Percentiles rank a stretch among this genome's conserved stretches.
These are phyloP conservation scores for Trichoderma asperellum DNA, from an alignment of 2,329 filamentous ascomycete species.

Conservation along the genomic window DNA sequence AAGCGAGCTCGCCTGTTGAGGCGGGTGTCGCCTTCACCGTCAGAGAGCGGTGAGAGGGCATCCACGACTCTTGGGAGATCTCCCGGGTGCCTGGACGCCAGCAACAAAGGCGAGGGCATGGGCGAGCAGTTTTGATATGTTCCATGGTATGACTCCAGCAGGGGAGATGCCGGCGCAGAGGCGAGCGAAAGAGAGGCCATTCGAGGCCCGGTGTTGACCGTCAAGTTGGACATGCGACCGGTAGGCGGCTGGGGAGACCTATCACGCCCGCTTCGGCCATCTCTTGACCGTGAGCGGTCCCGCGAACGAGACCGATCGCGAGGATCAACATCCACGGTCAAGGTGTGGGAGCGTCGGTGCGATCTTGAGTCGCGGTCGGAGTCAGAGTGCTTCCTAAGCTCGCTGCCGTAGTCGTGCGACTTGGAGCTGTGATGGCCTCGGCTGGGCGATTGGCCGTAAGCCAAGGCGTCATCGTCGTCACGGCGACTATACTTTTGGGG, in stretches of 20 bases:
- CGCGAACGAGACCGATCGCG: constrained; percentile 43
- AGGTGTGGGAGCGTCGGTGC: constrained; percentile 40
- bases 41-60: constrained; percentile 58
- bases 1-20: constrained; percentile 69
- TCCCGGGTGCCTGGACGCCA: constrained; percentile 52
- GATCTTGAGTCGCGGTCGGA: constrained; percentile 25
- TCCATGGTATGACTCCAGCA: constrained; percentile 89
- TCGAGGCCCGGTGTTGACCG: constrained; percentile 51
- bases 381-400: constrained; percentile 18
- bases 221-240: constrained; percentile 56
- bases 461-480: constrained; percentile 52
- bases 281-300: constrained; percentile 40
- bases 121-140: constrained; percentile 94
- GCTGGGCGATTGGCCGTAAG: constrained; percentile 50
- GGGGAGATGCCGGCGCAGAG: constrained; percentile 74
- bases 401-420: constrained; percentile 10
- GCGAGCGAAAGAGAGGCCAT: constrained; percentile 50
- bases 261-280: constrained; percentile 46
- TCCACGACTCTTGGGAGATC: constrained; percentile 56
- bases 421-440: constrained; percentile 24
- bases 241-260: constrained; percentile 55
- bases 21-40: constrained; percentile 46
- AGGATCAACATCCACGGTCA: constrained; percentile 48
- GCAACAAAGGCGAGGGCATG: constrained; percentile 81
- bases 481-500: constrained; percentile 32